These are phyloP conservation scores for Colletotrichum limetticola DNA, from an alignment of 2,329 filamentous ascomycete species.

Conservation along the genomic window DNA sequence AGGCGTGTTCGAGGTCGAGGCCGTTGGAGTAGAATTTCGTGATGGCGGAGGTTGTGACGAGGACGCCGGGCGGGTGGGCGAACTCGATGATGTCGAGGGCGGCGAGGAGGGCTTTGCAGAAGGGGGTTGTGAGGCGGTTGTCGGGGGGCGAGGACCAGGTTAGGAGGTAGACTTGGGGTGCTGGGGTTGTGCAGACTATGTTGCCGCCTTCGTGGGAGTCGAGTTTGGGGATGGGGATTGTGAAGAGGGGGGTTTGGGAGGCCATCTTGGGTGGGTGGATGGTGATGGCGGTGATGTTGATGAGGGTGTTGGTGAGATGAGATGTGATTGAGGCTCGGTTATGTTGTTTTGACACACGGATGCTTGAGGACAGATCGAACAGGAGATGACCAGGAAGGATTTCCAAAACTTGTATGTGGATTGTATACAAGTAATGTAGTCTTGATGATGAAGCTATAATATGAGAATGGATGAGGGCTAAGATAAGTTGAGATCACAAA, in stretches of 20 bases:
- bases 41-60: constrained; percentile 79
- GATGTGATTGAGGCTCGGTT: neutral
- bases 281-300: constrained; percentile 4
- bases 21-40: constrained; percentile 87
- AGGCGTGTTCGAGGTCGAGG: constrained; percentile 78
- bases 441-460: neutral
- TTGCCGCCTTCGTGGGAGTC: constrained; percentile 62
- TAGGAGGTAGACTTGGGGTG: constrained; percentile 74
- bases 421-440: neutral
- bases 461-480: neutral
- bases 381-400: neutral
- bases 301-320: neutral
- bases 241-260: constrained; percentile 60
- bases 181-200: constrained; percentile 71
- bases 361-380: neutral
- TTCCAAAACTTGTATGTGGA: neutral
- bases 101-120: constrained; percentile 74
- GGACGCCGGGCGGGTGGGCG: constrained; percentile 70
- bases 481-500: neutral
- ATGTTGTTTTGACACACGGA: neutral
- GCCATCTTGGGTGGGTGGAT: constrained; percentile 37
- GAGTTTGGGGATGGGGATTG: constrained; percentile 63
- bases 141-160: constrained; percentile 78
- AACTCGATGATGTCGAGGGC: constrained; percentile 82
- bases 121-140: constrained; percentile 77